Base-by-base conservation (phyloP, 83 land plant species). In the Picea abies region DNA sequence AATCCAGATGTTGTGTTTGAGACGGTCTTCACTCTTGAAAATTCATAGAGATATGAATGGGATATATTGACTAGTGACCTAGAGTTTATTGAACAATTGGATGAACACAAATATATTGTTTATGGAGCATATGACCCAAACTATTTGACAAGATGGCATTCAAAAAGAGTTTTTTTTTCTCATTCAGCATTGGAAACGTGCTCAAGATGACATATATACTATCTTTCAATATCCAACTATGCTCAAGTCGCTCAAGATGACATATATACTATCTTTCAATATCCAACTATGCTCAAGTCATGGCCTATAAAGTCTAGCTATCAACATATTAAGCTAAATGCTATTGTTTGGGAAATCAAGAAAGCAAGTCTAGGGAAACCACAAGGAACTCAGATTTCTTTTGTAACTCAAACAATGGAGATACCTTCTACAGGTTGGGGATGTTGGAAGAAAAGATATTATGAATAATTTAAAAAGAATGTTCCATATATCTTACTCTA, bases 41-140 rank as follows among this genome's bases (percentile, higher is more conserved):
- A 83, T n/a, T 75, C 87, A 23, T 83, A 83, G 35, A 92, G 98
- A 91, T 94, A 93, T 80, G 98, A 97, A 90, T 97, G 99, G 99
- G 99, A 97, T 83, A 86, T 87, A 79, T 81, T 97, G 84, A 95
- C 96, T 35, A 90, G 94, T 83, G 93, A 95, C 80, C 79, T 97
- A 81, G 95, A 95, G 85, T 82, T 90, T 39, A 81, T 97, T 39
- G 96, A 95, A 66, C 88, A 90, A 68, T 65, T 91, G 20, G 88
- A 95, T 90, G 99, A 98, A 22, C 98, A 97, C 56, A 85, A 85
- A 82, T 96, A 97, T 86, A 89, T 97, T 89, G 93, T 93, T 14
- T 96, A 97, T 89, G 99, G 96, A 52, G 86, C 90, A 22, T 93
- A 84, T 87, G 93, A 56, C 0, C 15, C 60, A 3, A 56, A 12